phyloP scores from a whole-genome alignment of 2,329 filamentous ascomycete species.

The Colletotrichum godetiae region DNA sequence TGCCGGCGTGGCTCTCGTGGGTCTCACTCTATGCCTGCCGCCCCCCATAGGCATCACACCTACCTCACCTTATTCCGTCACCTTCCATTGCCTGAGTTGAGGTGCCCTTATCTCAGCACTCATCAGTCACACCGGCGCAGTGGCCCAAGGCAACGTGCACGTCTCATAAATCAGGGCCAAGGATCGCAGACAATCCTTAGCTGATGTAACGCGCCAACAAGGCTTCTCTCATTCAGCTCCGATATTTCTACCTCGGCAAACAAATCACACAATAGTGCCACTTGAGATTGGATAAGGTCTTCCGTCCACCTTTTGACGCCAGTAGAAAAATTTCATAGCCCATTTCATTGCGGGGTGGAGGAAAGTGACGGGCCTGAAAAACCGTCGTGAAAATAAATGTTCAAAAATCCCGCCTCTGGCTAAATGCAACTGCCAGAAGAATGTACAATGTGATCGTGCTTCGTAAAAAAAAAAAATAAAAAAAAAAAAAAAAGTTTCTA shows the following conservation, averaged over 20 bases:
- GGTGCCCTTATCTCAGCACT: not conserved
- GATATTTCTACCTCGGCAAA: not conserved
- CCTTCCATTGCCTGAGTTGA: not conserved
- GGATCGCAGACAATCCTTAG: not conserved
- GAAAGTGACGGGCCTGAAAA: not conserved
- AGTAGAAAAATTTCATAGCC: not conserved
- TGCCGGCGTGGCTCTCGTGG: slow-evolving; percentile 21
- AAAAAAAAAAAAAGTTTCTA: slow-evolving; percentile 16
- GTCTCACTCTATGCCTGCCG: slow-evolving; percentile 1
- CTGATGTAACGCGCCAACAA: not conserved
- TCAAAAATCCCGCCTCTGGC: not conserved
- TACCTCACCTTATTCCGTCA: not conserved
- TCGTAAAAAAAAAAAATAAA: slow-evolving; percentile 12
- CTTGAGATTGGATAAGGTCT: not conserved
- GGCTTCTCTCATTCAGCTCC: not conserved
- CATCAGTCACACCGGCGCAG: not conserved
- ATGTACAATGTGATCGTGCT: slow-evolving; percentile 30
- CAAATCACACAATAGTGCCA: not conserved
- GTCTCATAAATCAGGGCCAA: not conserved
- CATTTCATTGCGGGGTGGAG: not conserved
- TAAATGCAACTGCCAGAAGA: slow-evolving; percentile 27
- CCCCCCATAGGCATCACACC: not conserved
- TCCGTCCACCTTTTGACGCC: not conserved
- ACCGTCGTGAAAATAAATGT: not conserved
- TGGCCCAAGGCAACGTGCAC: not conserved